Conservation (phyloP, 352 stramenopile genomes). For the Phytophthora citricola region DNA sequence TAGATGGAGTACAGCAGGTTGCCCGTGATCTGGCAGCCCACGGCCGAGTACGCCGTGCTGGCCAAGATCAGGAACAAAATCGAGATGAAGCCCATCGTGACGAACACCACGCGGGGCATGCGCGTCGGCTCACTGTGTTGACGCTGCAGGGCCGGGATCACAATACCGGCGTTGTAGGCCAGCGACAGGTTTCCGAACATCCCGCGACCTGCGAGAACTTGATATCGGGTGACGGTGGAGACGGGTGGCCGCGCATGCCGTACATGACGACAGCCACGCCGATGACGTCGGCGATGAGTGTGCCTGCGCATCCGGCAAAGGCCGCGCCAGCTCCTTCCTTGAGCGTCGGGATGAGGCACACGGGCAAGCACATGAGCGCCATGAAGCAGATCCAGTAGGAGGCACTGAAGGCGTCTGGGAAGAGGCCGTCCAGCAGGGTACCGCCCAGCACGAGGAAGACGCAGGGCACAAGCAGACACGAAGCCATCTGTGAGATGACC, state of each 20-base stretch:
- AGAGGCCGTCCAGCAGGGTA: slow-evolving; percentile 27
- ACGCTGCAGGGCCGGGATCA: slow-evolving; percentile 26
- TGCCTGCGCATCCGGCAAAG: slow-evolving; percentile 40
- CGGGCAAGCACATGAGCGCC: slow-evolving; percentile 39
- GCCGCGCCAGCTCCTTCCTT: slow-evolving; percentile 39
- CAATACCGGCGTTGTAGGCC: slow-evolving; percentile 25
- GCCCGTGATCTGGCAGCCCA: slow-evolving; percentile 61
- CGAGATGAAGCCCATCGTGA: slow-evolving; percentile 46
- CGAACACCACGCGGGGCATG: slow-evolving; percentile 37
- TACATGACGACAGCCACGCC: slow-evolving; percentile 3
- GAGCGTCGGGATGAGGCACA: slow-evolving; percentile 41
- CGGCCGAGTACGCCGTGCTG: slow-evolving; percentile 45
- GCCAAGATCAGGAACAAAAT: slow-evolving; percentile 42
- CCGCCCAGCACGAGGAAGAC: slow-evolving; percentile 33
- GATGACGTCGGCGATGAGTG: slow-evolving; percentile 42
- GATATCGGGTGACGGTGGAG: slow-evolving; percentile 29
- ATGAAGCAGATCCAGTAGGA: slow-evolving; percentile 52
- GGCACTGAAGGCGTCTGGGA: slow-evolving; percentile 30
- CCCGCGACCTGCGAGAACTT: slow-evolving; percentile 40
- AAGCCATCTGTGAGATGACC: slow-evolving; percentile 48
- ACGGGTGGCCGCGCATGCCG: slow-evolving; percentile 28
- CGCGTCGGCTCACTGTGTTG: slow-evolving; percentile 31
- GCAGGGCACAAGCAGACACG: slow-evolving; percentile 32
- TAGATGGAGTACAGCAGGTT: slow-evolving; percentile 66
- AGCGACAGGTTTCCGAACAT: slow-evolving; percentile 41